Evolutionary conservation across 1,139 yeast species (phyloP), one percentile per base, ranked within the genome.

Genomic region (Pichia norvegensis): DNA sequence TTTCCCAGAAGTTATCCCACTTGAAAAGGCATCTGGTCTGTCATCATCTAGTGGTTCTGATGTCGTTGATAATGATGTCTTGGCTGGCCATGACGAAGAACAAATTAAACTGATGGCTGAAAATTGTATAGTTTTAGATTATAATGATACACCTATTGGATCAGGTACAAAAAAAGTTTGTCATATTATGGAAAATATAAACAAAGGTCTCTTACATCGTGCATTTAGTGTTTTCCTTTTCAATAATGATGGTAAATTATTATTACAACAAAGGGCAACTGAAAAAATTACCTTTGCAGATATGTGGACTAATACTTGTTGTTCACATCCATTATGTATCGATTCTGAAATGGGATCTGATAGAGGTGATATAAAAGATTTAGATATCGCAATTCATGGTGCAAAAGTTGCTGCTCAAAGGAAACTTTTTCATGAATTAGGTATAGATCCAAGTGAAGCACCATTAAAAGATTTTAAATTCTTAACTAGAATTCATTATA

Each of bases 291-390:
- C 99, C 1, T 92, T 92, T 66, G 95, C 98, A 2, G 79, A 78
- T 49, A 79, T 87, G 83, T 92, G 99, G 99, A 92, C 99, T 38
- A 92, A 92, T 65, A 94, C 99, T 3, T 94, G 98, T 67, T 92
- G 99, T 65, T 90, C 97, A 0, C 99, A 92, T 65, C 99, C 99
- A 6, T 72, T 92, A 48, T 87, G 95, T 50, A 79, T 87, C 25
- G 76, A 82, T 35, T 70, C 78, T 36, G 99, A 92, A 66, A 69
- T 88, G 60, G 97, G 96, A 10, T 53, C 61, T 2, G 57, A 62
- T 36, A 62, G 61, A 33, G 63, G 66, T 40, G 71, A 74, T 52
- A 46, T 48, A 29, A 46, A 41, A 20, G 31, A 37, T 1, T 67
- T 83, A 46, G 69, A 71, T 38, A 67, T 72, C 29, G 85, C 95